phyloP scores from a whole-genome alignment of 768 basidiomycete species.

The Lentinus brumalis region DNA sequence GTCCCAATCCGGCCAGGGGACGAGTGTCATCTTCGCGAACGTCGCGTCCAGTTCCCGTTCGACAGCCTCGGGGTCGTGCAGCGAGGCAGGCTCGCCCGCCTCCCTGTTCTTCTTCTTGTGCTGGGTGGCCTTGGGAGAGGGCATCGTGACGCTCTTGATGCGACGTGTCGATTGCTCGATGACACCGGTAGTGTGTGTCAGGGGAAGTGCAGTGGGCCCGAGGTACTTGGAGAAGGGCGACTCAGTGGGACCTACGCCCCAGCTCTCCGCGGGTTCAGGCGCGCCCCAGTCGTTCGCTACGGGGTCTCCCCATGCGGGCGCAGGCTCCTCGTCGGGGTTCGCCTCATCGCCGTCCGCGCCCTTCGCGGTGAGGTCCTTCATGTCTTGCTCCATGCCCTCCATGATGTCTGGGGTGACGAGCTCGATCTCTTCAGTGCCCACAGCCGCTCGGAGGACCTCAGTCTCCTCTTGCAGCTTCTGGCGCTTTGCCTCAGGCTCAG shows the following conservation, averaged over 20 bases:
- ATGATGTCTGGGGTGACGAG: slow-evolving; percentile 17
- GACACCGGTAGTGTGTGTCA: slow-evolving; percentile 65
- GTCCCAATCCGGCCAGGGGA: slow-evolving; percentile 52
- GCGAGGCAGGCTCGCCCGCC: background rate
- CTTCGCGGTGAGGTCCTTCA: slow-evolving; percentile 18
- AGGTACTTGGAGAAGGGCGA: slow-evolving; percentile 44
- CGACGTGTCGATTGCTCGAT: slow-evolving; percentile 67
- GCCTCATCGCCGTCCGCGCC: slow-evolving; percentile 16
- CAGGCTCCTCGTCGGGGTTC: slow-evolving; percentile 1
- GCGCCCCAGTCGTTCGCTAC: slow-evolving; percentile 5
- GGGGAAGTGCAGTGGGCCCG: slow-evolving; percentile 57
- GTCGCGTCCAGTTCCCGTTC: slow-evolving; percentile 49
- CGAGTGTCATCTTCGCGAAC: slow-evolving; percentile 53
- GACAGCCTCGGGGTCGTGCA: slow-evolving; percentile 32
- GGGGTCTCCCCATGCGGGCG: slow-evolving; percentile 21
- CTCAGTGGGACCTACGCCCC: slow-evolving; percentile 14
- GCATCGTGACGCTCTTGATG: slow-evolving; percentile 48
- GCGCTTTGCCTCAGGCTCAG: slow-evolving; percentile 29
- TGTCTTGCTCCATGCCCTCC: slow-evolving; percentile 12
- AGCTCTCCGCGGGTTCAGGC: slow-evolving; percentile 10
- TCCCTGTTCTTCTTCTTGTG: slow-evolving; percentile 15
- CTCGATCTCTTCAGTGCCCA: slow-evolving; percentile 15
- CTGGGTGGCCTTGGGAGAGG: slow-evolving; percentile 28
- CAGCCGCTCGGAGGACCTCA: slow-evolving; percentile 9
- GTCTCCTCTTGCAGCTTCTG: slow-evolving; percentile 22